These are phyloP conservation scores for Actinidia arguta DNA, from an alignment of 179 eudicot species.

Conservation along the genomic window DNA sequence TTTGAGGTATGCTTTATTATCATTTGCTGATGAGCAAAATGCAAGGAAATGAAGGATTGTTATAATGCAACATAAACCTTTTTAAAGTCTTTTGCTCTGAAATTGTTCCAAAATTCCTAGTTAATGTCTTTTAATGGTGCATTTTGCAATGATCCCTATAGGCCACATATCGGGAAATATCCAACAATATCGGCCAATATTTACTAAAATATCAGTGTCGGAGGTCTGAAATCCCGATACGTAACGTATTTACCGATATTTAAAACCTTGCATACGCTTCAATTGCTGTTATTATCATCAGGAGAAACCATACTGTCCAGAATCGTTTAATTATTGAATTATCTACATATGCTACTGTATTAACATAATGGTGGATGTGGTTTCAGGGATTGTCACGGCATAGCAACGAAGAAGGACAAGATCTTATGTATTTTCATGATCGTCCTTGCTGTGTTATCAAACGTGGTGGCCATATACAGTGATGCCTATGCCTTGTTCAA, in stretches of 20 bases:
- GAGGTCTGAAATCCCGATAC: too few species aligned
- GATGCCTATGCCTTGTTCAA: constrained; percentile 88
- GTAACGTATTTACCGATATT: too few species aligned
- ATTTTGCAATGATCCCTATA: neutral
- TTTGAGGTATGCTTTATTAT: neutral
- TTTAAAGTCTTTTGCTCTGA: neutral
- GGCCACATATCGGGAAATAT: too few species aligned
- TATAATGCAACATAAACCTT: neutral
- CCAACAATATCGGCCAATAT: too few species aligned
- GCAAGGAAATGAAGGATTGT: neutral
- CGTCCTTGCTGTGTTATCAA: constrained; percentile 84
- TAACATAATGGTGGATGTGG: neutral
- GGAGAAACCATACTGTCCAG: neutral
- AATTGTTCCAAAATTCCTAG: neutral
- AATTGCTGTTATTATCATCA: too few species aligned
- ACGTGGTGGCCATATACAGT: constrained; percentile 81
- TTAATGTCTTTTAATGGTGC: neutral
- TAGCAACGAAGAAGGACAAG: constrained; percentile 76
- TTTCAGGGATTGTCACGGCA: constrained; percentile 80
- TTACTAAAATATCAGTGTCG: too few species aligned
- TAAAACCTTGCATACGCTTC: neutral
- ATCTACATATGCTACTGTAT: neutral
- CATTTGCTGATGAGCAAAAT: neutral
- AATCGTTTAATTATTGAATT: neutral
- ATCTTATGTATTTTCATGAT: constrained; percentile 76